Evolutionary conservation across 2,329 filamentous ascomycete species (phyloP).

Genomic region (Neonectria punicea): DNA sequence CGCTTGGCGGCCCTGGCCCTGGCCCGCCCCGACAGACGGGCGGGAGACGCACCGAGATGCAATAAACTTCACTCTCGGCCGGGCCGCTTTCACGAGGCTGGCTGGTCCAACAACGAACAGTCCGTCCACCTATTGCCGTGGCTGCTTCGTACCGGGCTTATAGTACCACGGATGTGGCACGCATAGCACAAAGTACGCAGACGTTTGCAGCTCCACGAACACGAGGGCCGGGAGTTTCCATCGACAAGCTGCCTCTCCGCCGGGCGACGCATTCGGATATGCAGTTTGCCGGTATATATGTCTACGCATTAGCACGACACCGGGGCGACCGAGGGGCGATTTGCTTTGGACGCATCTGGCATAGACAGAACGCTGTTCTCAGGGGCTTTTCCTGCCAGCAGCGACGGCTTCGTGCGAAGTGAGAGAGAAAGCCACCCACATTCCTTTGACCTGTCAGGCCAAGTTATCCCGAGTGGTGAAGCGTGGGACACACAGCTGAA

Average conservation of each 20-base stretch:
- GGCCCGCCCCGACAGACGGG: conserved; percentile 3
- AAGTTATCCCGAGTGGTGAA: not conserved
- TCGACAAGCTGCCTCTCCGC: not conserved
- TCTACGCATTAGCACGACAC: conserved; percentile 10
- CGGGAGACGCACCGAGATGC: not conserved
- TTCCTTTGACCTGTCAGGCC: conserved; percentile 12
- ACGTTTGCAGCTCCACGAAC: not conserved
- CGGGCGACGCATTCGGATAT: not conserved
- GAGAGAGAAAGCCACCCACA: conserved; percentile 15
- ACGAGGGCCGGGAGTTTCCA: not conserved
- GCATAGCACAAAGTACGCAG: not conserved
- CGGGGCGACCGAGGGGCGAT: conserved; percentile 11
- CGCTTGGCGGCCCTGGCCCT: not conserved
- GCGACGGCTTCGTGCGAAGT: not conserved
- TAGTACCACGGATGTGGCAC: not conserved
- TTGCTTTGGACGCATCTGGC: conserved; percentile 6
- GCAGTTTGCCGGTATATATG: not conserved
- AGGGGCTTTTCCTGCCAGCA: not conserved
- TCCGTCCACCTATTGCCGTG: not conserved
- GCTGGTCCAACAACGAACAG: not conserved
- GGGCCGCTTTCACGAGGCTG: conserved; percentile 3
- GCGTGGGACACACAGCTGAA: not conserved
- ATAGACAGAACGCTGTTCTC: conserved; percentile 8
- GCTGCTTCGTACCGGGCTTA: not conserved
- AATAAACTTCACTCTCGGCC: not conserved